Evolutionary conservation across 2,329 filamentous ascomycete genomes (phyloP), one percentile per base, ranked within the genome.

Genomic region (Phialophora macrospora): DNA sequence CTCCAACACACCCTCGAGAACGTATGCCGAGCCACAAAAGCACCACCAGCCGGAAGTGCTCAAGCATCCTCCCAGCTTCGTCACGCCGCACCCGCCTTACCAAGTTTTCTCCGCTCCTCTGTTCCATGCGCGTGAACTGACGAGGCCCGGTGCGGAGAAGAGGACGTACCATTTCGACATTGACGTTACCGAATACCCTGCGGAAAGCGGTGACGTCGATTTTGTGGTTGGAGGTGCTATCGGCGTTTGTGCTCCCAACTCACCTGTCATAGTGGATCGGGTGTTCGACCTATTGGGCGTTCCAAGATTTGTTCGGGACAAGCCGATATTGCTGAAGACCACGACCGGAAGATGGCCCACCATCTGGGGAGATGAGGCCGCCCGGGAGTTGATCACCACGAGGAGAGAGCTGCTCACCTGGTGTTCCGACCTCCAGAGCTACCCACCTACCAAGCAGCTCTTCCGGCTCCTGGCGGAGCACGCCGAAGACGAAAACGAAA

Each of bases 191-290:
- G 90, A 97, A 76, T 99, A 99, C 73, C 93, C 95, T 0, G 85
- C 87, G 22, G 92, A 96, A 79, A 84, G 85, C 63, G 90, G 91
- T 61, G 84, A 86, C 57, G 88, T 93, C 4, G 95, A 98, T 75
- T 99, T 98, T 84, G 93, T 94, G 75, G 95, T 99, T 20, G 95
- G 95, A 64, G 95, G 95, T 62, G 95, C 95, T 60, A 94, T 99
- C 77, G 95, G 95, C 46, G 87, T 99, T 64, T 92, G 91, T 75
- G 93, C 94, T 0, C 93, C 93, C 62, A 99, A 98, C 74, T 88
- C 92, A 60, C 80, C 87, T 8, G 80, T 83, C 1, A 82, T 90
- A 4, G 93, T 99, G 0, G 90, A 97, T 17, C 89, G 95, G 68
- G 82, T 98, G 46, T 86, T 99, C 71, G 88, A 97, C 74, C 82